Evolutionary conservation across 371 early-diverging fungal genomes (phyloP), one percentile per base, ranked within the genome.

Genomic region (Apophysomyces ossiformis): DNA sequence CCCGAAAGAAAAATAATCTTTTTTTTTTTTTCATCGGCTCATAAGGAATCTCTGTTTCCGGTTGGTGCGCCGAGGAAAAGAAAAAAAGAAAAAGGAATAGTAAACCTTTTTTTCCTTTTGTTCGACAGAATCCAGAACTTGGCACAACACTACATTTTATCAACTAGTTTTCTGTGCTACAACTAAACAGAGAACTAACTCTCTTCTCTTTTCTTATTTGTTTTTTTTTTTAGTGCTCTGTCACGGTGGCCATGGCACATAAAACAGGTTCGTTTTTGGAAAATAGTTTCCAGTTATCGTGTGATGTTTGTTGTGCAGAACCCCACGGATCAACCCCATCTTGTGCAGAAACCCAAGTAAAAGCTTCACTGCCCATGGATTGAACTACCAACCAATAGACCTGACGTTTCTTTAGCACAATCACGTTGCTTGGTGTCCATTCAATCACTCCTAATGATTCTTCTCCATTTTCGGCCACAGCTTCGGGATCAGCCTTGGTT

Each of bases 351-450:
- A 57, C 62, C 69, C 69, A 69, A 16, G 60, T 65, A 46, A 69
- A 65, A 5, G 36, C 60, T 39, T 60, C 47, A 5, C 8, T 21
- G 11, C 37, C 61, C 15, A n/a, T 37, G 9, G 65, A 37, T 50
- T 65, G 46, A 0, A 65, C 61, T 5, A 69, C 58, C 13, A 69
- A 58, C 69, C 69, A 69, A 36, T 69, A 69, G 2, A 69, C 21
- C 11, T 64, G 57, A 32, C 63, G 63, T 47, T 69, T 69, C 56
- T 61, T 65, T 37, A 69, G 60, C 37, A 69, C 69, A 35, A 69
- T 57, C 7, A 63, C 58, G 36, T 64, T 63, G 37, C 63, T 47
- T 9, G 54, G 54, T 9, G 21, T 50, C 54, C 54, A 50, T 45
- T 37, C 38, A n/a, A 44, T 61, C 56, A 47, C 37, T 16, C 69